Conservation (phyloP, 306 rosid genomes). For the Luffa acutangula region DNA sequence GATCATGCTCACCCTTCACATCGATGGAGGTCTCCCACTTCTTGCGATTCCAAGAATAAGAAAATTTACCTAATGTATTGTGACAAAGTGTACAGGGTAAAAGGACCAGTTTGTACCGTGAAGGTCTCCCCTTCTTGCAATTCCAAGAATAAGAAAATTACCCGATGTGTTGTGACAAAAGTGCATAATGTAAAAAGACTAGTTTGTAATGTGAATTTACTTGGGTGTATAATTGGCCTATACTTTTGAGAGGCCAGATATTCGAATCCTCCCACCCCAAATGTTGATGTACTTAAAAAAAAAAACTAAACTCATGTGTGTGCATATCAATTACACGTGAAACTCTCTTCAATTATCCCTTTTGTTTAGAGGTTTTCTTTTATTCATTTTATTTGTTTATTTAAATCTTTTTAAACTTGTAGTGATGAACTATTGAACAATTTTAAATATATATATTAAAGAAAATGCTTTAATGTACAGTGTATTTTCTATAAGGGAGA, state of each 20-base stretch:
- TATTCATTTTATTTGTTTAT: background rate
- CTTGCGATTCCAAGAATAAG: conserved; percentile 33
- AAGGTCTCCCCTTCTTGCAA: background rate
- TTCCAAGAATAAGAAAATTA: background rate
- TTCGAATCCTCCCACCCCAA: too few species aligned
- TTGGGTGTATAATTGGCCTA: too few species aligned
- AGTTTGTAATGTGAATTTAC: background rate
- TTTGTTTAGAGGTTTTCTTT: background rate
- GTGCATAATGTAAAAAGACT: background rate
- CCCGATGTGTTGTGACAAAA: background rate
- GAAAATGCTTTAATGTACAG: too few species aligned
- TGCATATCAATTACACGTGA: background rate
- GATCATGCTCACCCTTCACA: conserved; percentile 73
- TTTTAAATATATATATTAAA: background rate
- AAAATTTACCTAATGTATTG: background rate
- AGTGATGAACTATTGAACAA: background rate
- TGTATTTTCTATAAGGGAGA: too few species aligned
- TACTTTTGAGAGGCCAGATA: too few species aligned
- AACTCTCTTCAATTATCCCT: background rate
- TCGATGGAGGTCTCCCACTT: conserved; percentile 53
- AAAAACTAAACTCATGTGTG: background rate
- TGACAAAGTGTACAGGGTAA: background rate
- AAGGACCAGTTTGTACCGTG: background rate
- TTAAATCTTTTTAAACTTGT: background rate
- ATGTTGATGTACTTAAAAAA: too few species aligned